Evolutionary conservation across 2,329 filamentous ascomycete species (phyloP).

Genomic region (Aureobasidium sp.): DNA sequence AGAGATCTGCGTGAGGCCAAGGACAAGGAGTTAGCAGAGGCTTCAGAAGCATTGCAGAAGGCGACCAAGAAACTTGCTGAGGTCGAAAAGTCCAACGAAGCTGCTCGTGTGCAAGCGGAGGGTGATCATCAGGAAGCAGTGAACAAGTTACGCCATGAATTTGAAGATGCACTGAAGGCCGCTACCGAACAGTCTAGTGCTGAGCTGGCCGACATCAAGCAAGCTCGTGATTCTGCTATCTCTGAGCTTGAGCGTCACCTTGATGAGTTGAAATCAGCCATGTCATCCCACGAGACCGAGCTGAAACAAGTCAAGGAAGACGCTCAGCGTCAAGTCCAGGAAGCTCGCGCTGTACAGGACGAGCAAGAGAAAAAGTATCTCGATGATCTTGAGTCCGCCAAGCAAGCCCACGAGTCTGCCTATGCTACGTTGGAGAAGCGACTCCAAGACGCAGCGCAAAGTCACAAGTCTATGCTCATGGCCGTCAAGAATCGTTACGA

Average conservation of each 20-base stretch:
- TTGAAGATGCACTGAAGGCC: not conserved
- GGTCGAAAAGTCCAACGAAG: slow-evolving; percentile 6
- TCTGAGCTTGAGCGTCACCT: not conserved
- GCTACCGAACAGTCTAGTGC: not conserved
- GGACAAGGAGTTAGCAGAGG: slow-evolving; percentile 5
- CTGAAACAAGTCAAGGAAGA: not conserved
- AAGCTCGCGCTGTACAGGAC: slow-evolving; percentile 11
- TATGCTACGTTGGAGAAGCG: slow-evolving; percentile 11
- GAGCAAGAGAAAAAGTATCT: slow-evolving; percentile 16
- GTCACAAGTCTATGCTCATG: slow-evolving; percentile 9
- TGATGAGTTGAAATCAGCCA: not conserved
- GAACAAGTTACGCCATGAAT: not conserved
- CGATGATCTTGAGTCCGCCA: slow-evolving; percentile 2
- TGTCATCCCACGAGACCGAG: not conserved
- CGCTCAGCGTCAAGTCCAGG: not conserved
- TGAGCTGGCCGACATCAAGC: not conserved
- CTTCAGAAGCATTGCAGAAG: not conserved
- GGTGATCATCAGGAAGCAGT: not conserved
- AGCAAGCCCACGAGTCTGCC: slow-evolving; percentile 7
- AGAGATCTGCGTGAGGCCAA: not conserved
- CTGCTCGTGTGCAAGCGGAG: not conserved
- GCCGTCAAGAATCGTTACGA: slow-evolving; percentile 13
- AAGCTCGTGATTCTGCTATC: not conserved
- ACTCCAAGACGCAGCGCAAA: slow-evolving; percentile 2
- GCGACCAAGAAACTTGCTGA: not conserved